phyloP scores from a whole-genome alignment of 768 basidiomycete genomes.

The Podaxis sp. region DNA sequence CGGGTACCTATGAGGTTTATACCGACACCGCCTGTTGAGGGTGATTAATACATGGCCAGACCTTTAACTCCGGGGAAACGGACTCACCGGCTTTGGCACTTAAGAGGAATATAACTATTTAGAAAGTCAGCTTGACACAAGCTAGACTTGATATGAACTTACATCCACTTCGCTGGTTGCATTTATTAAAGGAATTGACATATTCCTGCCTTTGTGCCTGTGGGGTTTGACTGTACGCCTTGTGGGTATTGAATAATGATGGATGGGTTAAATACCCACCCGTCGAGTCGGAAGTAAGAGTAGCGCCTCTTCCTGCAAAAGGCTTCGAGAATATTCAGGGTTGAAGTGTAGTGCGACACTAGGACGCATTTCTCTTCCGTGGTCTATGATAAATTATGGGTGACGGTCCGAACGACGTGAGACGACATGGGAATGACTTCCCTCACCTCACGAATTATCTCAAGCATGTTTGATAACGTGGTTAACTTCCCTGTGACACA shows the following conservation, averaged over 20 bases:
- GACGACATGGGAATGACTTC: background rate
- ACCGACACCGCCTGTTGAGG: slow-evolving; percentile 72
- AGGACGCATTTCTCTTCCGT: slow-evolving; percentile 94
- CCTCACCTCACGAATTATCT: slow-evolving; percentile 51
- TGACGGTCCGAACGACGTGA: background rate
- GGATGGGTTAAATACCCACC: slow-evolving; percentile 37
- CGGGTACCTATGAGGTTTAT: slow-evolving; percentile 79
- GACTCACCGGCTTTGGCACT: slow-evolving; percentile 80
- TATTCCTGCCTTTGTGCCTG: slow-evolving; percentile 76
- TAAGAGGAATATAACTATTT: slow-evolving; percentile 79
- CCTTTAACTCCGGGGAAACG: background rate
- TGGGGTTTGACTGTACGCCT: slow-evolving; percentile 60
- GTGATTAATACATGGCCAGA: background rate
- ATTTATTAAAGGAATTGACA: slow-evolving; percentile 86
- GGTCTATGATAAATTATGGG: slow-evolving; percentile 31
- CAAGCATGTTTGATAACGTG: slow-evolving; percentile 62
- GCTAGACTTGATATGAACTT: slow-evolving; percentile 20
- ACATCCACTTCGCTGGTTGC: slow-evolving; percentile 70
- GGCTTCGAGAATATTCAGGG: slow-evolving; percentile 86
- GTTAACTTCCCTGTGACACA: slow-evolving; percentile 64
- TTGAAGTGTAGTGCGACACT: slow-evolving; percentile 95
- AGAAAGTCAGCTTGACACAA: background rate
- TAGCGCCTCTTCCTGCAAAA: slow-evolving; percentile 76
- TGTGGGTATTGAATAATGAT: background rate
- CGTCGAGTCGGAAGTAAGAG: slow-evolving; percentile 83